Conservation (phyloP, 352 stramenopile species). For the Elongisporangium anandrum region DNA sequence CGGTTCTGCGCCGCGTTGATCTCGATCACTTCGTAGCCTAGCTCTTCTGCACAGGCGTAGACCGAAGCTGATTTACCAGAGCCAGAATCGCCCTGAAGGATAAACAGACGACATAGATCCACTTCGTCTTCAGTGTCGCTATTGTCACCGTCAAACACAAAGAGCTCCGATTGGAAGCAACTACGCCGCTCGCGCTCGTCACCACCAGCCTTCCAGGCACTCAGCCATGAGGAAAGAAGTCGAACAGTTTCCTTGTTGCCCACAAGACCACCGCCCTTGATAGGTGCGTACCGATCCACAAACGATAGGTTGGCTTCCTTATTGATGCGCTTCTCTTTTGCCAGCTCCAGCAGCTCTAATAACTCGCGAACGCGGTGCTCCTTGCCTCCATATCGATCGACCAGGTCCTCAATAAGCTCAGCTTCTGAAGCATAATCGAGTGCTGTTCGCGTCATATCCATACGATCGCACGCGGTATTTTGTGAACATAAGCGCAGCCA, state of each 20-base stretch:
- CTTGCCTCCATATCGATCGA: constrained; percentile 38
- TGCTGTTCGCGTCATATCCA: neutral
- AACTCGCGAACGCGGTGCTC: constrained; percentile 59
- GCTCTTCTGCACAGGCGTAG: constrained; percentile 73
- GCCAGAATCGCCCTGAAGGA: constrained; percentile 68
- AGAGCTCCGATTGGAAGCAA: constrained; percentile 62
- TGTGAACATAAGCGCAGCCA: neutral
- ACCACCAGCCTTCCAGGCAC: constrained; percentile 62
- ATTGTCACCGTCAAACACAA: constrained; percentile 56
- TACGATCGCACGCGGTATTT: neutral
- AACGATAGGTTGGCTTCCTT: constrained; percentile 54
- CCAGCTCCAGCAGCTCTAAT: constrained; percentile 34
- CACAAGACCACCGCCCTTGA: constrained; percentile 52
- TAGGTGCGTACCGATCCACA: constrained; percentile 63
- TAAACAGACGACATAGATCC: constrained; percentile 63
- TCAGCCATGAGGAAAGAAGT: constrained; percentile 69
- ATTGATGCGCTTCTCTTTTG: constrained; percentile 35
- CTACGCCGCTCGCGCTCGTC: constrained; percentile 33
- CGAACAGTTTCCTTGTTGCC: constrained; percentile 60
- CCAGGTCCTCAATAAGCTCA: constrained; percentile 45
- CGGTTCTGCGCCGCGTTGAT: constrained; percentile 80
- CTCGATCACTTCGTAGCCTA: constrained; percentile 82
- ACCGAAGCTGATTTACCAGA: constrained; percentile 76
- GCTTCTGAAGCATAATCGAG: constrained; percentile 19
- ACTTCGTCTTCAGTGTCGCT: constrained; percentile 54